These are phyloP conservation scores for Aspergillus novoparasiticus DNA, from an alignment of 2,329 filamentous ascomycete species.

Conservation along the genomic window DNA sequence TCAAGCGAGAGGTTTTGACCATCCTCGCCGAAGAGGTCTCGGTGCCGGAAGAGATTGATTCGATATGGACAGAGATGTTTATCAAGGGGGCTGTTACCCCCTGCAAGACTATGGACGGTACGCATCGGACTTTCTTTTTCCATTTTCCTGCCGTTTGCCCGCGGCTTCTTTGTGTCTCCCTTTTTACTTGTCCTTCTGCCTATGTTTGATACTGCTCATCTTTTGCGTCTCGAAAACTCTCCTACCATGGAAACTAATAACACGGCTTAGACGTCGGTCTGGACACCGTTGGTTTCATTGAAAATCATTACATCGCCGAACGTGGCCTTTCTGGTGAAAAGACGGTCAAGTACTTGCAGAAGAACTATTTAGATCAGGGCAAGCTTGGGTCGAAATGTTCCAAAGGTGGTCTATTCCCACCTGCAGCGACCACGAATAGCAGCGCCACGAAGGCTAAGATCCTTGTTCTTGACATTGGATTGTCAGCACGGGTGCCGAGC, in stretches of 20 bases:
- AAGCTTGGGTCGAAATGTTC: slow-evolving; percentile 50
- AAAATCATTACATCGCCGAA: slow-evolving; percentile 56
- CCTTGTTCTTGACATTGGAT: slow-evolving; percentile 29
- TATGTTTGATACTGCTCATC: no score
- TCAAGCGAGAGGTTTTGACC: slow-evolving; percentile 55
- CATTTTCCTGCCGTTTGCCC: slow-evolving; percentile 6
- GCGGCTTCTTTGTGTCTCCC: background rate
- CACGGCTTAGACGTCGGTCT: slow-evolving; percentile 46
- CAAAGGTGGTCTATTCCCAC: slow-evolving; percentile 43
- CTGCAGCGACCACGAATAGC: slow-evolving; percentile 3
- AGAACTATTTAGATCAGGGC: slow-evolving; percentile 50
- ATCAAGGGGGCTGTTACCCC: slow-evolving; percentile 20
- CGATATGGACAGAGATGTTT: slow-evolving; percentile 39
- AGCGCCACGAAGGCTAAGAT: slow-evolving; percentile 7
- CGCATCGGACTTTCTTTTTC: no score
- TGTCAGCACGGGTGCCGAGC: slow-evolving; percentile 18
- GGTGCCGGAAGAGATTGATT: slow-evolving; percentile 52
- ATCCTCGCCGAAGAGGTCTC: slow-evolving; percentile 56
- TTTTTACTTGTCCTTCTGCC: no score
- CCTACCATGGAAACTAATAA: no score
- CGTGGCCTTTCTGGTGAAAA: slow-evolving; percentile 44
- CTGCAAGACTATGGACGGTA: slow-evolving; percentile 50
- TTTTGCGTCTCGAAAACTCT: no score
- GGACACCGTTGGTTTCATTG: slow-evolving; percentile 58
- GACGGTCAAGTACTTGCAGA: slow-evolving; percentile 50